Evolutionary conservation across 345 rosid species (phyloP).

Genomic region (Bretschneidera sinensis): DNA sequence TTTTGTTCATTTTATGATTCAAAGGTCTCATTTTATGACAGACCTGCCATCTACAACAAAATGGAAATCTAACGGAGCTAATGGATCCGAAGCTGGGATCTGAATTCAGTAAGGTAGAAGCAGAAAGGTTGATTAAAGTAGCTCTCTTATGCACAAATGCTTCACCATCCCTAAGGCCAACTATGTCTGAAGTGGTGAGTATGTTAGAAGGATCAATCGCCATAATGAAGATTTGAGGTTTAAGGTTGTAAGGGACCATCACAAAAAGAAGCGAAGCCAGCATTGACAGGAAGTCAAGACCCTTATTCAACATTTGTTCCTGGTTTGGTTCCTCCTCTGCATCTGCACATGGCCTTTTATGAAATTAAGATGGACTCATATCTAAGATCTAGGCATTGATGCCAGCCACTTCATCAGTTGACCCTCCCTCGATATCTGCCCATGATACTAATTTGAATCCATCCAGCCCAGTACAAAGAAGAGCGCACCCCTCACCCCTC

Average conservation of each 20-base stretch:
- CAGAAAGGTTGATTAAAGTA: constrained; percentile 28
- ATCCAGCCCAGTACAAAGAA: too few relatives aligned
- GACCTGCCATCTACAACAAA: constrained; percentile 26
- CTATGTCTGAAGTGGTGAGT: constrained; percentile 29
- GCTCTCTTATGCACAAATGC: constrained; percentile 37
- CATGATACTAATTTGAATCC: constrained; percentile 3
- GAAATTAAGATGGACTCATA: constrained; percentile 7
- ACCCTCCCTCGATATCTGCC: constrained; percentile 5
- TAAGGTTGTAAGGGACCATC: constrained; percentile 24
- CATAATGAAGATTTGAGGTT: constrained; percentile 20
- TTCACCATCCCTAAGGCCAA: constrained; percentile 34
- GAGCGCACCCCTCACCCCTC: too few relatives aligned
- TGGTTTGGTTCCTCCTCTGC: not conserved
- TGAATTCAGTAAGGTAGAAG: constrained; percentile 27
- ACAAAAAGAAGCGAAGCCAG: too few relatives aligned
- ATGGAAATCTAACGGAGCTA: constrained; percentile 22
- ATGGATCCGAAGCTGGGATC: constrained; percentile 27
- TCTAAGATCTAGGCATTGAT: not conserved
- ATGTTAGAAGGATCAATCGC: constrained; percentile 32
- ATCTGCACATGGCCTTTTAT: constrained; percentile 4
- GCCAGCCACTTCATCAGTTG: not conserved
- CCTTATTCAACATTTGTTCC: not conserved
- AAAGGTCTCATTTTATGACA: not conserved
- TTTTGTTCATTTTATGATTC: too few relatives aligned
- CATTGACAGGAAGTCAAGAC: constrained; percentile 7